Evolutionary conservation across 225 moss, liverwort and hornwort genomes (phyloP), one percentile per base, ranked within the genome.

Genomic region (Physcomitrium patens): DNA sequence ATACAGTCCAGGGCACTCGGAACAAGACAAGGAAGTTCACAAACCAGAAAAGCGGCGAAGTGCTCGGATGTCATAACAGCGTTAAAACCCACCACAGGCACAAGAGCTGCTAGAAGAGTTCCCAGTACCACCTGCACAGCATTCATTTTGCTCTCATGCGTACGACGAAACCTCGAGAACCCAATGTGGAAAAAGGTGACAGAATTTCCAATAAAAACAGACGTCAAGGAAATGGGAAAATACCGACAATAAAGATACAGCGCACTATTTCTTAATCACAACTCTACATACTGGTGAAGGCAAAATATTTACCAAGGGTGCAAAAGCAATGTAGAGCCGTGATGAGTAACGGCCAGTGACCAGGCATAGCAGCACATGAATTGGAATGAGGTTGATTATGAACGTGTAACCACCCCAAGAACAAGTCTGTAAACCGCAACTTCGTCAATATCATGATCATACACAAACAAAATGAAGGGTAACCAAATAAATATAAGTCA

Each of bases 51-150:
- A 58, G 95, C 91, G 47, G 90, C 99, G 67, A 99, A 99, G 80
- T 99, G 99, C 88, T 99, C 99, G 52, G 99, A 99, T 48, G 99
- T 99, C 99, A 99, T 93, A 64, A 99, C 99, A 84, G 99, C 99
- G 75, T 99, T 99, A 77, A 99, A 99, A 64, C 99, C 99, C 63
- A 99, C 99, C 73, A 99, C 99, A 76, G 99, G 99, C 57, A 99
- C 99, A 81, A 99, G 99, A 13, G 99, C 85, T 63, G 99, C 99
- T 65, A 99, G 71, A 49, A 99, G 86, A 24, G 99, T 99, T 73
- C 99, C 99, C 70, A 99, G 67, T 31, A 99, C 54, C 62, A 99
- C 93, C 97, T 97, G 89, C 77, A 47, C 41, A 45, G 67, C 59
- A 75, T 67, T 37, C 31, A 6, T 44, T 23, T 22, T 28, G 46